Evolutionary conservation across 306 rosid genomes (phyloP).

Genomic region (Bauhinia variegata): DNA sequence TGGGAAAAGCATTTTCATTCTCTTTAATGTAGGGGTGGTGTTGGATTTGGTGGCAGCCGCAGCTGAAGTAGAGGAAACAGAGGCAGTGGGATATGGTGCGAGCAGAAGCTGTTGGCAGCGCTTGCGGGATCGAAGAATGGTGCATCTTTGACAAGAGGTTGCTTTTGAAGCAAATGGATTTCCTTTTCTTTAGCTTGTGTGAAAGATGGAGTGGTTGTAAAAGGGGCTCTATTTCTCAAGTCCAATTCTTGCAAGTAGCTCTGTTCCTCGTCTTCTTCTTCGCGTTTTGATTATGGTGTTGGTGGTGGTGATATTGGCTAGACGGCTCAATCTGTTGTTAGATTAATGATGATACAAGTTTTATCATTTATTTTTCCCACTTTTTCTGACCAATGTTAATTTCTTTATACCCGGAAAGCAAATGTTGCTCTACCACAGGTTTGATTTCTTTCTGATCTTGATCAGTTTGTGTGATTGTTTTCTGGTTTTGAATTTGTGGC

Average conservation of each 20-base stretch:
- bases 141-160: conserved; percentile 28
- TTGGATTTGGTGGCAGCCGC: conserved; percentile 31
- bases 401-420: conserved; percentile 40
- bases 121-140: conserved; percentile 36
- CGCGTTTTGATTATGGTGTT: conserved; percentile 47
- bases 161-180: conserved; percentile 34
- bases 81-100: conserved; percentile 35
- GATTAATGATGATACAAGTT: conserved; percentile 34
- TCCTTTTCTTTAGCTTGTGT: conserved; percentile 21
- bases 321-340: conserved; percentile 81
- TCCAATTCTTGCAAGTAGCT: conserved; percentile 35
- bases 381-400: conserved; percentile 33
- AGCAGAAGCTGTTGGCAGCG: conserved; percentile 14
- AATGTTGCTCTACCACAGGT: conserved; percentile 31
- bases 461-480: conserved; percentile 22
- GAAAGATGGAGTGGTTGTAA: conserved; percentile 34
- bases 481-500: conserved; percentile 32
- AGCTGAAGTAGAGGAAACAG: conserved; percentile 20
- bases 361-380: conserved; percentile 12
- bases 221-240: conserved; percentile 34
- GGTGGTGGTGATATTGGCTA: conserved; percentile 82
- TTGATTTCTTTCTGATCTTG: conserved; percentile 35
- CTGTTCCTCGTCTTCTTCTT: conserved; percentile 35
- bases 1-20: conserved; percentile 1
- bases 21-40: conserved; percentile 13